Percentiles rank a stretch among this genome's conserved stretches.
Evolutionary conservation across 257 asterid species (phyloP).

Genomic region (Lithospermum erythrorhizon): DNA sequence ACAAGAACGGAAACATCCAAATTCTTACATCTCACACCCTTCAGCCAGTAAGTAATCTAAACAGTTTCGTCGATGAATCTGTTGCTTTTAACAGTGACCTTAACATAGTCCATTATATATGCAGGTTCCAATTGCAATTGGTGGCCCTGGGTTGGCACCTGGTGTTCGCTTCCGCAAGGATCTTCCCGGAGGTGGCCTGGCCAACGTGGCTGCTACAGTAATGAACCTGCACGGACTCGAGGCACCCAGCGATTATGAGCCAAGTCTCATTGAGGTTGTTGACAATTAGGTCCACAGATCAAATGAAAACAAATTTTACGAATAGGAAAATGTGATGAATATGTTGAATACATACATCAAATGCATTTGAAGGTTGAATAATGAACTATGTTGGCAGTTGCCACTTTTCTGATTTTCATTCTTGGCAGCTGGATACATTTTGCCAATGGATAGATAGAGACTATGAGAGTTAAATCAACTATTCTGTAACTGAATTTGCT

Average conservation of each 20-base stretch:
- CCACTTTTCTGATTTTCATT: not conserved
- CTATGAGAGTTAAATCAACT: no score
- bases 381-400: not conserved
- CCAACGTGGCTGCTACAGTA: slow-evolving; percentile 90
- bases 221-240: slow-evolving; percentile 80
- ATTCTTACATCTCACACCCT: slow-evolving; percentile 89
- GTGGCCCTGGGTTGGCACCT: slow-evolving; percentile 78
- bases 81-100: not conserved
- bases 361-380: not conserved
- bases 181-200: slow-evolving; percentile 74
- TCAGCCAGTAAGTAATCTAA: slow-evolving; percentile 54
- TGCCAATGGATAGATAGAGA: no score
- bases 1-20: slow-evolving; percentile 78
- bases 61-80: not conserved
- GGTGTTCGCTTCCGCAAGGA: slow-evolving; percentile 78
- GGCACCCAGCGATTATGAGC: slow-evolving; percentile 85
- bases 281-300: slow-evolving; percentile 30
- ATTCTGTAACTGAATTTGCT: no score
- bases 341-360: no score
- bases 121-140: slow-evolving; percentile 93
- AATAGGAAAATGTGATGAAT: no score
- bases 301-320: not conserved
- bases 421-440: no score
- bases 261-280: slow-evolving; percentile 77
- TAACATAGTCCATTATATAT: not conserved